A percentile compares a stretch with the other conserved stretches of the same genome.
Conservation (phyloP, 345 rosid genomes). For the Combretum micranthum region DNA sequence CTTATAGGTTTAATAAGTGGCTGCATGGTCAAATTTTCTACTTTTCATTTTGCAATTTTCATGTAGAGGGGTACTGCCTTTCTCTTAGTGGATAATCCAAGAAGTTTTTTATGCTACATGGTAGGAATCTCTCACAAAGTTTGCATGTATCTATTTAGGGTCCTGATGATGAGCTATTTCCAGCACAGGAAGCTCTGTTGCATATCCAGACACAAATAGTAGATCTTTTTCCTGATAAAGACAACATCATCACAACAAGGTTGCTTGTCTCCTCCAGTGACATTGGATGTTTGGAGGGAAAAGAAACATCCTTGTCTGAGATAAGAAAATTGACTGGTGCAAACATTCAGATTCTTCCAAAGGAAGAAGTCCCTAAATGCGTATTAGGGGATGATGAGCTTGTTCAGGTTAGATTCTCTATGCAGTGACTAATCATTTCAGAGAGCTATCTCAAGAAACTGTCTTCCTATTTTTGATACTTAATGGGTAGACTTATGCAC, state of each 20-base stretch:
- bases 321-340: slow-evolving; percentile 72
- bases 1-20: no score
- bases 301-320: slow-evolving; percentile 73
- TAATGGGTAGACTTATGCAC: no score
- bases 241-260: slow-evolving; percentile 61
- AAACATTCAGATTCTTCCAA: slow-evolving; percentile 56
- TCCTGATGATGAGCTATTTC: slow-evolving; percentile 91
- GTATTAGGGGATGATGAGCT: slow-evolving; percentile 59
- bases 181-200: slow-evolving; percentile 97
- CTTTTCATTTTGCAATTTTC: no score
- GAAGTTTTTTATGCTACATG: not conserved
- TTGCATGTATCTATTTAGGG: slow-evolving; percentile 38
- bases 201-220: slow-evolving; percentile 87
- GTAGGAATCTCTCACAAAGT: slow-evolving; percentile 12
- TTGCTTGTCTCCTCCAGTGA: slow-evolving; percentile 69
- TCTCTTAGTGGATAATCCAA: not conserved
- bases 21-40: no score
- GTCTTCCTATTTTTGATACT: no score
- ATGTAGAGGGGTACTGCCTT: not conserved
- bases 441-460: no score
- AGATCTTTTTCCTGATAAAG: slow-evolving; percentile 72
- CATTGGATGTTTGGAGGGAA: slow-evolving; percentile 78
- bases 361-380: slow-evolving; percentile 56
- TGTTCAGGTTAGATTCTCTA: slow-evolving; percentile 61
- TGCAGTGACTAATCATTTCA: not conserved